These are phyloP conservation scores for Candida ovalis DNA, from an alignment of 805 yeast genomes.

Conservation along the genomic window DNA sequence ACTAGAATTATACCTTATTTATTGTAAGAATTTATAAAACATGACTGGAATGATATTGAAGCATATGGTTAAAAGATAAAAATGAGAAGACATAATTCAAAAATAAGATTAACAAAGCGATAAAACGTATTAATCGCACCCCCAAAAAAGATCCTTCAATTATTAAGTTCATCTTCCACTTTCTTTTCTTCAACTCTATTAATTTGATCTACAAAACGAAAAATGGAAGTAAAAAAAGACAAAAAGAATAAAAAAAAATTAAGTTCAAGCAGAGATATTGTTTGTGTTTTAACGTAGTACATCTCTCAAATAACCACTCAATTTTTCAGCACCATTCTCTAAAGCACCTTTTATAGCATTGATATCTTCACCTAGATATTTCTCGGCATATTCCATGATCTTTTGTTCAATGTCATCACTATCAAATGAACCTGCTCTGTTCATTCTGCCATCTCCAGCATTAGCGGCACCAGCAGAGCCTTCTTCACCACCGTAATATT, in stretches of 20 bases:
- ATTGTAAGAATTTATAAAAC: no score
- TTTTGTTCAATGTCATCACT: constrained; percentile 49
- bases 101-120: neutral
- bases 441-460: constrained; percentile 28
- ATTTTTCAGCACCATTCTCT: constrained; percentile 89
- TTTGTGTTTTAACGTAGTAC: constrained; percentile 50
- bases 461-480: constrained; percentile 12
- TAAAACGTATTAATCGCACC: no score
- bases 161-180: neutral
- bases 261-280: neutral
- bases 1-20: no score
- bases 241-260: neutral
- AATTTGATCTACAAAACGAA: neutral
- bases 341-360: constrained; percentile 85
- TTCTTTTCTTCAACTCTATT: neutral
- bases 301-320: constrained; percentile 83
- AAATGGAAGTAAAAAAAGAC: neutral
- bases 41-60: neutral
- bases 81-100: neutral
- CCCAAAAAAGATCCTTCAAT: neutral
- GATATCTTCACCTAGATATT: constrained; percentile 79
- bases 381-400: constrained; percentile 58
- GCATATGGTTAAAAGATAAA: neutral
- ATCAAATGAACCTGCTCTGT: constrained; percentile 26
- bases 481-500: constrained; percentile 83